Evolutionary conservation across 2,329 filamentous ascomycete genomes (phyloP).

Genomic region (Nannizziopsis barbatae): DNA sequence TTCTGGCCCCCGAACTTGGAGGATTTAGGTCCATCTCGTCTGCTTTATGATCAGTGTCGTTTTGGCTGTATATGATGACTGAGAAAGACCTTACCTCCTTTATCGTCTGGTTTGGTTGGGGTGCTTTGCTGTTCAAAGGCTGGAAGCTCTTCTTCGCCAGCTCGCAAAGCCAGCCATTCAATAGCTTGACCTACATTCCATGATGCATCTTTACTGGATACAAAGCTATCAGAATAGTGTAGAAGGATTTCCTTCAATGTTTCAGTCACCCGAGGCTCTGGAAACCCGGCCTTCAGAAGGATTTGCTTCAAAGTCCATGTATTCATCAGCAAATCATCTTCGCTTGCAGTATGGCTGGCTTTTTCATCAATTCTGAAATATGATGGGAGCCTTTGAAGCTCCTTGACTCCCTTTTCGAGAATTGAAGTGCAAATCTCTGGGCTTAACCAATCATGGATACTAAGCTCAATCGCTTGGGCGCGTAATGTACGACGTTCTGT

Average conservation of each 20-base stretch:
- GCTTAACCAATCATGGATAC: constrained; percentile 65
- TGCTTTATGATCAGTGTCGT: constrained; percentile 13
- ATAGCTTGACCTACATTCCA: constrained; percentile 83
- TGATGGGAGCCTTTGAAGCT: constrained; percentile 27
- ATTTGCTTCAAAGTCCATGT: constrained; percentile 76
- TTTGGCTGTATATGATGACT: not conserved
- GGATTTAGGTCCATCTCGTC: constrained; percentile 4
- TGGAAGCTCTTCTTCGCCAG: constrained; percentile 56
- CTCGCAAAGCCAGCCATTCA: constrained; percentile 80
- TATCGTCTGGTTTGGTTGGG: constrained; percentile 15
- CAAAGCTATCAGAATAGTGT: constrained; percentile 51
- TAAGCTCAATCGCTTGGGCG: constrained; percentile 62
- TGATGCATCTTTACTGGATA: constrained; percentile 50
- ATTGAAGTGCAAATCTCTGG: constrained; percentile 67
- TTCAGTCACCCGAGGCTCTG: constrained; percentile 49
- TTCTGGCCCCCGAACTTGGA: constrained; percentile 10
- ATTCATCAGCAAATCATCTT: constrained; percentile 67
- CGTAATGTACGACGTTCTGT: constrained; percentile 77
- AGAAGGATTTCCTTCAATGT: constrained; percentile 56
- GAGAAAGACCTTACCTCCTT: constrained; percentile 19
- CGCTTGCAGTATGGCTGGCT: constrained; percentile 35
- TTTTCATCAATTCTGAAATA: constrained; percentile 2
- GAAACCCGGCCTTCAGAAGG: constrained; percentile 58
- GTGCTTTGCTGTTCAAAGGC: constrained; percentile 49
- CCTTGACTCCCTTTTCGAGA: constrained; percentile 48